A percentile compares a stretch with the other conserved stretches of the same genome.
These are phyloP conservation scores for Prunus fruticosa DNA, from an alignment of 306 rosid genomes.

Conservation along the genomic window DNA sequence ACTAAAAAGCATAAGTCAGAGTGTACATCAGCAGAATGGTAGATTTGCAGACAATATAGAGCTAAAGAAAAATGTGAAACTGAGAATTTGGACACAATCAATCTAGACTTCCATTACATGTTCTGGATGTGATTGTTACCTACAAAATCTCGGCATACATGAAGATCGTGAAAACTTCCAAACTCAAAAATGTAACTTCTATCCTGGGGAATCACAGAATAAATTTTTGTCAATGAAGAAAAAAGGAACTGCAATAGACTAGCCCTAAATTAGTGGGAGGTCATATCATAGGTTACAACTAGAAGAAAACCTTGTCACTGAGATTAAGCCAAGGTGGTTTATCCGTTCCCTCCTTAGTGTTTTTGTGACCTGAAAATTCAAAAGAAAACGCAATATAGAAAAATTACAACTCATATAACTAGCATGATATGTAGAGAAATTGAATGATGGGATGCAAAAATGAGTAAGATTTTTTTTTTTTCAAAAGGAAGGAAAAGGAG, in stretches of 20 bases:
- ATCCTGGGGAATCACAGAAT: conserved; percentile 51
- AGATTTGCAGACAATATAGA: background rate
- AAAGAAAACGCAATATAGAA: background rate
- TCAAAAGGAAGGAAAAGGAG: background rate
- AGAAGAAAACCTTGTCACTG: conserved; percentile 52
- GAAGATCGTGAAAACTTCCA: conserved; percentile 73
- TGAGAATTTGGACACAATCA: conserved; percentile 7
- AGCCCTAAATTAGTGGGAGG: background rate
- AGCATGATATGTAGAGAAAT: background rate
- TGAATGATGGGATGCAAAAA: background rate
- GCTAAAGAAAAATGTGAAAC: conserved; percentile 10
- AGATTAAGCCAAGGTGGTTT: conserved; percentile 92
- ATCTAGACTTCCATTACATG: background rate
- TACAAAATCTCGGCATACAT: conserved; percentile 72
- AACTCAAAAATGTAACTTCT: conserved; percentile 83
- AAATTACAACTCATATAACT: background rate
- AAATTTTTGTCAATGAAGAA: conserved; percentile 9
- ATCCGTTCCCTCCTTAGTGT: conserved; percentile 85
- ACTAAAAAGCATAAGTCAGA: background rate
- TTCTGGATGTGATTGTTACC: conserved; percentile 44
- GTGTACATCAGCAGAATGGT: background rate
- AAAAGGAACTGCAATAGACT: background rate
- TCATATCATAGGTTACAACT: background rate
- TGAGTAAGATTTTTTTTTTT: background rate
- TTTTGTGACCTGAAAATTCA: conserved; percentile 59